phyloP scores from a whole-genome alignment of 345 rosid species.

The Pugionium cornutum region DNA sequence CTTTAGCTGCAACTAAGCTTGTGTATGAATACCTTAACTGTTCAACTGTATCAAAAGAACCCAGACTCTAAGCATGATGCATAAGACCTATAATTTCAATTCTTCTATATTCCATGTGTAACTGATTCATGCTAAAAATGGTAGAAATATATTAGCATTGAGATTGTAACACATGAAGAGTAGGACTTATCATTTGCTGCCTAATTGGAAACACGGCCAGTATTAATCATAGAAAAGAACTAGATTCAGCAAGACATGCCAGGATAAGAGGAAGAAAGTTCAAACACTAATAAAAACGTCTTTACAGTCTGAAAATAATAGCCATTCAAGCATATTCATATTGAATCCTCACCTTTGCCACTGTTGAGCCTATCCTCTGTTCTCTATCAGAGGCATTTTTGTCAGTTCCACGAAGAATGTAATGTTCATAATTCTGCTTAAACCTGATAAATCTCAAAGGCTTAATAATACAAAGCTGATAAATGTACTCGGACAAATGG shows the following conservation, averaged over 20 bases:
- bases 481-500: constrained; percentile 28
- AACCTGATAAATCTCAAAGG: constrained; percentile 53
- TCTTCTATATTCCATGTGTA: constrained; percentile 1
- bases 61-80: constrained; percentile 17
- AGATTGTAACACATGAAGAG: constrained; percentile 12
- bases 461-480: constrained; percentile 30
- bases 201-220: constrained; percentile 9
- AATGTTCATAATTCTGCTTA: constrained; percentile 73
- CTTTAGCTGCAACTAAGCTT: constrained; percentile 10
- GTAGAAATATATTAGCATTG: constrained; percentile 4
- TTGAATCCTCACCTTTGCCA: constrained; percentile 72
- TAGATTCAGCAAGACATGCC: constrained; percentile 13
- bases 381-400: constrained; percentile 90
- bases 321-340: constrained; percentile 18
- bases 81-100: neutral
- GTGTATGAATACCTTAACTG: neutral
- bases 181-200: constrained; percentile 1
- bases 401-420: constrained; percentile 86
- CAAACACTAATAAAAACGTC: constrained; percentile 11
- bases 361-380: constrained; percentile 80
- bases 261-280: constrained; percentile 14
- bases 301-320: constrained; percentile 1
- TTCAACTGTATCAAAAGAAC: neutral
- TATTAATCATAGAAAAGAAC: constrained; percentile 10
- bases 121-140: constrained; percentile 2